Conservation (phyloP, 2,329 filamentous ascomycete genomes). For the Microsporum canis region DNA sequence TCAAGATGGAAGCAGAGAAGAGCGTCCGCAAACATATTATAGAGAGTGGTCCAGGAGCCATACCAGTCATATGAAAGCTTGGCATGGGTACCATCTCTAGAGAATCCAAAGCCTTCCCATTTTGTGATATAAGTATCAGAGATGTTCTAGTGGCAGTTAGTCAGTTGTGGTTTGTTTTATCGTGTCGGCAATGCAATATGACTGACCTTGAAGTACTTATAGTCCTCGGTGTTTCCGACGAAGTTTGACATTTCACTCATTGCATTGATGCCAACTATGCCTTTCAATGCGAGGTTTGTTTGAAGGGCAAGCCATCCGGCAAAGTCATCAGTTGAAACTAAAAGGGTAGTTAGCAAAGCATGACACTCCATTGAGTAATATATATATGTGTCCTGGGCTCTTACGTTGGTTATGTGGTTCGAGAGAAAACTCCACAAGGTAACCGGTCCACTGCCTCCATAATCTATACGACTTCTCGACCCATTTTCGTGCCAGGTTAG, state of each 20-base stretch:
- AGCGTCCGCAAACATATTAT: slow-evolving; percentile 72
- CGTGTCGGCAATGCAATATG: background rate
- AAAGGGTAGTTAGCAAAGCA: background rate
- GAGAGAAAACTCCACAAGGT: slow-evolving; percentile 62
- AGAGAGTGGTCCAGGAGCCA: slow-evolving; percentile 72
- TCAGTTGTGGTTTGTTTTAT: slow-evolving; percentile 7
- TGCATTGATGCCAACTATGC: slow-evolving; percentile 69
- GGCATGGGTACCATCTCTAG: slow-evolving; percentile 56
- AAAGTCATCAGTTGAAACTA: slow-evolving; percentile 72
- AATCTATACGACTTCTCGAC: slow-evolving; percentile 58
- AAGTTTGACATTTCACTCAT: slow-evolving; percentile 60
- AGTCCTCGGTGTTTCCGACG: slow-evolving; percentile 47
- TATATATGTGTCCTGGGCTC: slow-evolving; percentile 12
- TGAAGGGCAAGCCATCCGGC: slow-evolving; percentile 67
- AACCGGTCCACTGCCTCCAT: slow-evolving; percentile 67
- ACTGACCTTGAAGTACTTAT: slow-evolving; percentile 44
- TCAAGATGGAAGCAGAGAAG: slow-evolving; percentile 67
- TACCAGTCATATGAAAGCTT: slow-evolving; percentile 72
- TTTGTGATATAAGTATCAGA: slow-evolving; percentile 56
- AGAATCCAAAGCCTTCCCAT: slow-evolving; percentile 62
- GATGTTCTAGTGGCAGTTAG: slow-evolving; percentile 36
- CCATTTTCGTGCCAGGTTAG: slow-evolving; percentile 51
- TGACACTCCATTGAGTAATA: no score
- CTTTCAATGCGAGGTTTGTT: slow-evolving; percentile 72
- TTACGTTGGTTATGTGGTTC: slow-evolving; percentile 60